Evolutionary conservation across 306 rosid species (phyloP).

Genomic region (Dalbergia cochinchinensis): DNA sequence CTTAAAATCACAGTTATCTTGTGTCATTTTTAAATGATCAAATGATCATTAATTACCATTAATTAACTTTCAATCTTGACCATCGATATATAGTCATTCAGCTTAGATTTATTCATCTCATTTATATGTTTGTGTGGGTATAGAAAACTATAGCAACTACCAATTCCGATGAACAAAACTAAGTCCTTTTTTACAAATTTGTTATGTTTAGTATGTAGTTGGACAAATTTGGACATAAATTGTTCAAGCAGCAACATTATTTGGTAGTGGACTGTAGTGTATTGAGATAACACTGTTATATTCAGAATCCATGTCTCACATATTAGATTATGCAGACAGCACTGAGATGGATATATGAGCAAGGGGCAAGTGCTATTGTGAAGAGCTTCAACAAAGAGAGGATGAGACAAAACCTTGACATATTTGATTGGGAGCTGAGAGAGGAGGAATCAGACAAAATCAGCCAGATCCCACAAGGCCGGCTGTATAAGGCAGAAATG

Average conservation of each 20-base stretch:
- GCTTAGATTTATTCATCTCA: no score
- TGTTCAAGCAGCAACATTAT: not conserved
- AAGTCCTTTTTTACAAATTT: not conserved
- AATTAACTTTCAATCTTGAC: no score
- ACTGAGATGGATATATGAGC: constrained; percentile 46
- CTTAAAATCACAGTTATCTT: not conserved
- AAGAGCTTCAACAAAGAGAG: constrained; percentile 55
- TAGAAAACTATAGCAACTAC: not conserved
- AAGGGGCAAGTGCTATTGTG: constrained; percentile 40
- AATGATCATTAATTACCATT: no score
- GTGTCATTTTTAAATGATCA: no score
- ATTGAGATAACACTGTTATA: not conserved
- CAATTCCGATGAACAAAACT: not conserved
- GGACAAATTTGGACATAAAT: constrained; percentile 3
- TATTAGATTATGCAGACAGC: constrained; percentile 27
- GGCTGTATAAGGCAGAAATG: not conserved
- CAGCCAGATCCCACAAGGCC: constrained; percentile 43
- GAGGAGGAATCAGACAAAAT: constrained; percentile 27
- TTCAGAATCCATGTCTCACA: not conserved
- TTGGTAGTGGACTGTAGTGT: not conserved
- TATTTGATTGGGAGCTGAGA: constrained; percentile 30
- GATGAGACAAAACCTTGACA: constrained; percentile 49
- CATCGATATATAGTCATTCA: no score
- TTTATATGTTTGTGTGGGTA: no score
- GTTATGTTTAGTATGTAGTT: constrained; percentile 1